Conservation (phyloP, 768 basidiomycete genomes). For the Lactifluus pinguis region DNA sequence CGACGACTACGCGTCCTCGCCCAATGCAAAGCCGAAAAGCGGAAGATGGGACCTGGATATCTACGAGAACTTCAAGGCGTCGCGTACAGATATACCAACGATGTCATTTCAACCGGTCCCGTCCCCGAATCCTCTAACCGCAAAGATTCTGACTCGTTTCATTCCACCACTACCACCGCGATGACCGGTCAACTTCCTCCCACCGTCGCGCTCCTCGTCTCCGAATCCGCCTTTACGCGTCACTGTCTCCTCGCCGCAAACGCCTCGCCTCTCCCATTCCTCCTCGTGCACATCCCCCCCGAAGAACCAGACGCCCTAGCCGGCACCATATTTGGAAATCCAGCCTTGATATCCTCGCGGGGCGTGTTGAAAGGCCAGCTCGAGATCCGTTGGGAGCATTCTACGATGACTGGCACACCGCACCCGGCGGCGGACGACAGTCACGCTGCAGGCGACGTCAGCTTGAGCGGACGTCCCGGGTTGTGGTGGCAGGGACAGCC, state of each 20-base stretch:
- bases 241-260: conserved; percentile 59
- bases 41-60: conserved; percentile 67
- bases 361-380: conserved; percentile 53
- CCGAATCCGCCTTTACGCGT: conserved; percentile 72
- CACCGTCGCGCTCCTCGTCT: conserved; percentile 67
- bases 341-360: conserved; percentile 43
- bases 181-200: conserved; percentile 21
- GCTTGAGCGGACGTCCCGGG: conserved; percentile 28
- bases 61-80: conserved; percentile 93
- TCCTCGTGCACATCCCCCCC: conserved; percentile 68
- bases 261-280: conserved; percentile 68
- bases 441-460: not conserved
- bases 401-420: not conserved
- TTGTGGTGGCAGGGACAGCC: conserved; percentile 35
- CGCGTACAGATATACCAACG: conserved; percentile 37
- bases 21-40: conserved; percentile 89
- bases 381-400: conserved; percentile 61
- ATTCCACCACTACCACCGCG: conserved; percentile 9
- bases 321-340: conserved; percentile 59
- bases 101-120: not conserved
- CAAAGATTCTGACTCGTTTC: not conserved
- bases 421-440: not conserved
- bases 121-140: not conserved
- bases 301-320: conserved; percentile 22
- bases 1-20: conserved; percentile 66